Conservation (phyloP, 2,329 filamentous ascomycete genomes). For the Didymella arachidicola region DNA sequence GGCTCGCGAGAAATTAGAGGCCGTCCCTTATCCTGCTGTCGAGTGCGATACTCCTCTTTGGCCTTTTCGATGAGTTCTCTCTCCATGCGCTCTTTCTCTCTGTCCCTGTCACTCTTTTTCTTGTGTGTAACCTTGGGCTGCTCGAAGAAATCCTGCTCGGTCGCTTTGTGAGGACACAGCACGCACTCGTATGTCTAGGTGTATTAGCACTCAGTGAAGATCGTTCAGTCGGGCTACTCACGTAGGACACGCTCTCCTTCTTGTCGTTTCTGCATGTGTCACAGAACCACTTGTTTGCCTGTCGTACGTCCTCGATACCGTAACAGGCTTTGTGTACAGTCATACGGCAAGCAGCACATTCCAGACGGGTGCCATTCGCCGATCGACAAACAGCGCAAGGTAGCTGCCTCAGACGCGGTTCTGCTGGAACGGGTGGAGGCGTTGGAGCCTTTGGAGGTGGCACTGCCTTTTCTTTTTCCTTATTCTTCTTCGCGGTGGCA, state of each 20-base stretch:
- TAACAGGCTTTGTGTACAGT: slow-evolving; percentile 94
- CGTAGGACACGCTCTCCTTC: slow-evolving; percentile 89
- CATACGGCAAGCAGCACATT: slow-evolving; percentile 86
- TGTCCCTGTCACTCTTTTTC: slow-evolving; percentile 92
- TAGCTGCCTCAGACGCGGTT: slow-evolving; percentile 78
- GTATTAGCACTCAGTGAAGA: slow-evolving; percentile 27
- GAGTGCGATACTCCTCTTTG: slow-evolving; percentile 81
- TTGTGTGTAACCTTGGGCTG: slow-evolving; percentile 78
- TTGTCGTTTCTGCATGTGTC: slow-evolving; percentile 97
- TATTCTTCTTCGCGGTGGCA: slow-evolving; percentile 51
- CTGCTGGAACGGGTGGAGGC: slow-evolving; percentile 73
- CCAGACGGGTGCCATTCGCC: slow-evolving; percentile 66
- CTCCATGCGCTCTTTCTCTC: slow-evolving; percentile 85
- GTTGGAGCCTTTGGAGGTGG: slow-evolving; percentile 57
- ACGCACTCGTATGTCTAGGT: slow-evolving; percentile 85
- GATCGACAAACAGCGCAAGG: slow-evolving; percentile 87
- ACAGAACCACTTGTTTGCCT: slow-evolving; percentile 83
- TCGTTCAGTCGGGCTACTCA: slow-evolving; percentile 52
- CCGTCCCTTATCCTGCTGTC: slow-evolving; percentile 83
- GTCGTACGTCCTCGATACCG: slow-evolving; percentile 76
- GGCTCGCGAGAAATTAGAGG: slow-evolving; percentile 86
- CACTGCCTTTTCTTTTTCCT: slow-evolving; percentile 52
- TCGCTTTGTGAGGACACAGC: slow-evolving; percentile 83
- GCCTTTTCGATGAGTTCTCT: slow-evolving; percentile 82
- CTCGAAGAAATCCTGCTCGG: slow-evolving; percentile 84